phyloP scores from a whole-genome alignment of 2,329 filamentous ascomycete species.

The Monilinia fructigena region DNA sequence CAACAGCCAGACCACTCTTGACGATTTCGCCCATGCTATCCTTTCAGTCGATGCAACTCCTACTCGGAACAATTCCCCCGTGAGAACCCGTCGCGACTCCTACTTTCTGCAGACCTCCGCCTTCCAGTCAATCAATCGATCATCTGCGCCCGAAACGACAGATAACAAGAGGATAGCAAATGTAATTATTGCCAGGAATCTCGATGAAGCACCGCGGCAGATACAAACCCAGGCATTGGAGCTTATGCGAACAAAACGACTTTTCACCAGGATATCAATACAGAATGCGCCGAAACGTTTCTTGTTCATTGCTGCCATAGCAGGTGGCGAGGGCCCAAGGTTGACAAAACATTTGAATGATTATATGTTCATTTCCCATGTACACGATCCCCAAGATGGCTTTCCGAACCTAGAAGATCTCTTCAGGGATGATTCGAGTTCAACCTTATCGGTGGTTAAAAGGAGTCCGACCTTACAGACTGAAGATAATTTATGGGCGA shows the following conservation, averaged over 20 bases:
- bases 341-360: slow-evolving; percentile 69
- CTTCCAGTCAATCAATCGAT: slow-evolving; percentile 36
- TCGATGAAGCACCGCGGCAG: slow-evolving; percentile 68
- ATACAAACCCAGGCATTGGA: slow-evolving; percentile 80
- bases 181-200: slow-evolving; percentile 76
- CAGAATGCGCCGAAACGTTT: slow-evolving; percentile 75
- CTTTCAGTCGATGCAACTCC: slow-evolving; percentile 34
- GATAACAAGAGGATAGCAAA: slow-evolving; percentile 67
- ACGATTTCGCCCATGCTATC: slow-evolving; percentile 75
- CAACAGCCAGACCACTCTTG: slow-evolving; percentile 68
- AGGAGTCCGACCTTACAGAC: slow-evolving; percentile 30
- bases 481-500: slow-evolving; percentile 29
- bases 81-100: slow-evolving; percentile 38
- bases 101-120: slow-evolving; percentile 37
- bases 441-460: slow-evolving; percentile 40
- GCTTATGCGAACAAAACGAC: slow-evolving; percentile 75
- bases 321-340: slow-evolving; percentile 48
- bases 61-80: slow-evolving; percentile 33
- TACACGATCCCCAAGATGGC: slow-evolving; percentile 70
- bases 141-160: slow-evolving; percentile 40
- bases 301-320: slow-evolving; percentile 73
- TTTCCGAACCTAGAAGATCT: slow-evolving; percentile 72
- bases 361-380: slow-evolving; percentile 83
- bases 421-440: slow-evolving; percentile 39
- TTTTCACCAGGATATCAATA: slow-evolving; percentile 72